Percentiles rank a stretch among this genome's conserved stretches.
Conservation (phyloP, 495 filamentous ascomycete genomes). For the Aspergillus coremiiformis region DNA sequence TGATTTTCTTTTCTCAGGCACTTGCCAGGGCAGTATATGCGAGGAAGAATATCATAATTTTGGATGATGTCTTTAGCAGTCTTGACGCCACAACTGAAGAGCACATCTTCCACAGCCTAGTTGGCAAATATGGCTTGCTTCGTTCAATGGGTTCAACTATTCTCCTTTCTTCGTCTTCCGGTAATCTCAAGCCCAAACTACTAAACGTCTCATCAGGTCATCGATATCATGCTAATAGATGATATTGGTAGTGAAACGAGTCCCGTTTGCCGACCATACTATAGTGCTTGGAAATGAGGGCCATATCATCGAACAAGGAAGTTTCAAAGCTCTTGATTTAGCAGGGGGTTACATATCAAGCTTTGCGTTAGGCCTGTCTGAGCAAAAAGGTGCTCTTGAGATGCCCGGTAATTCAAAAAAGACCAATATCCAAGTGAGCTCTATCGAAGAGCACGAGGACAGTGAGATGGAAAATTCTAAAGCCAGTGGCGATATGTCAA, state of each 20-base stretch:
- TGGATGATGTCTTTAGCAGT: conserved; percentile 56
- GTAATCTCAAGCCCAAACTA: conserved; percentile 7
- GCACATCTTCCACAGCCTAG: conserved; percentile 49
- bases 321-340: conserved; percentile 38
- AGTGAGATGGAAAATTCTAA: conserved; percentile 26
- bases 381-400: conserved; percentile 26
- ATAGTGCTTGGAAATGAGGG: conserved; percentile 42
- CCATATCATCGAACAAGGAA: conserved; percentile 44
- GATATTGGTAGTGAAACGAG: conserved; percentile 31
- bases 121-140: conserved; percentile 49
- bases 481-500: conserved; percentile 44
- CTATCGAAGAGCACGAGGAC: conserved; percentile 19
- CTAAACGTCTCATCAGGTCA: not conserved
- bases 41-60: conserved; percentile 43
- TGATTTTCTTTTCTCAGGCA: conserved; percentile 15
- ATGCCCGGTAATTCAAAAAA: not conserved
- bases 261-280: conserved; percentile 46
- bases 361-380: conserved; percentile 30
- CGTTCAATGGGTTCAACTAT: conserved; percentile 42
- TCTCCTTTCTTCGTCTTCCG: conserved; percentile 45
- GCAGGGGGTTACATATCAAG: conserved; percentile 44
- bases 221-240: not conserved
- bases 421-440: not conserved
- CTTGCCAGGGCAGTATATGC: conserved; percentile 54
- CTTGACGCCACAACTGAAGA: conserved; percentile 55